Percentiles rank a stretch among this genome's conserved stretches.
These are phyloP conservation scores for Ogataea pilisensis DNA, from an alignment of 805 yeast species.

Conservation along the genomic window DNA sequence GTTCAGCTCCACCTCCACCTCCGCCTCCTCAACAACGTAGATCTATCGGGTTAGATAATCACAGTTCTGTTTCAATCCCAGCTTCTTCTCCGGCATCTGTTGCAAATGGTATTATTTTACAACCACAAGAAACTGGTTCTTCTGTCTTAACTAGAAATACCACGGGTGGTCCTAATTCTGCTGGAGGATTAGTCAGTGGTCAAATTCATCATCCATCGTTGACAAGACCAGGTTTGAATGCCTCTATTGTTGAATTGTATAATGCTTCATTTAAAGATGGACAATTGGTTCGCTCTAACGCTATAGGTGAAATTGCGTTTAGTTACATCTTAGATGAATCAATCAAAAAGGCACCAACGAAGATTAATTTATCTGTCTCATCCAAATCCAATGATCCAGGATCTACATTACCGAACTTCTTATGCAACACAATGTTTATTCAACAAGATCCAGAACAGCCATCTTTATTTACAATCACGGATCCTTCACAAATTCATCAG, in stretches of 20 bases:
- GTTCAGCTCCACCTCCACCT: constrained; percentile 30
- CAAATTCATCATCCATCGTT: constrained; percentile 48
- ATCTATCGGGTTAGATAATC: constrained; percentile 13
- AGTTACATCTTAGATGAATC: constrained; percentile 46
- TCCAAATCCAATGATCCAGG: constrained; percentile 28
- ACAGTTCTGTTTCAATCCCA: background rate
- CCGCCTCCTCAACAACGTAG: constrained; percentile 34
- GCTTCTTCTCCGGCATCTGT: constrained; percentile 11
- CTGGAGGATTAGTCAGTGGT: constrained; percentile 30
- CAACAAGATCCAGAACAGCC: constrained; percentile 33
- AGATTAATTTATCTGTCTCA: constrained; percentile 37
- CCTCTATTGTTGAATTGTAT: constrained; percentile 82
- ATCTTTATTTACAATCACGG: constrained; percentile 36
- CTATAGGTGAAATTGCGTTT: constrained; percentile 84
- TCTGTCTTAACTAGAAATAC: constrained; percentile 31
- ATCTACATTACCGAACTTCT: constrained; percentile 39
- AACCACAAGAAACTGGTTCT: constrained; percentile 43
- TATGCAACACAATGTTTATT: constrained; percentile 51
- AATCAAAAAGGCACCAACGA: constrained; percentile 34
- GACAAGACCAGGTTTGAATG: constrained; percentile 63
- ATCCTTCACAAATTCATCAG: constrained; percentile 49
- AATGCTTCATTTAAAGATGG: constrained; percentile 75
- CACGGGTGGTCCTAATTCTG: constrained; percentile 22
- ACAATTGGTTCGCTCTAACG: constrained; percentile 49
- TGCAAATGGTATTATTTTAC: constrained; percentile 22